A percentile compares a stretch with the other conserved stretches of the same genome.
Conservation (phyloP, 129 eudicot species). For the Pulicaria dysenterica region DNA sequence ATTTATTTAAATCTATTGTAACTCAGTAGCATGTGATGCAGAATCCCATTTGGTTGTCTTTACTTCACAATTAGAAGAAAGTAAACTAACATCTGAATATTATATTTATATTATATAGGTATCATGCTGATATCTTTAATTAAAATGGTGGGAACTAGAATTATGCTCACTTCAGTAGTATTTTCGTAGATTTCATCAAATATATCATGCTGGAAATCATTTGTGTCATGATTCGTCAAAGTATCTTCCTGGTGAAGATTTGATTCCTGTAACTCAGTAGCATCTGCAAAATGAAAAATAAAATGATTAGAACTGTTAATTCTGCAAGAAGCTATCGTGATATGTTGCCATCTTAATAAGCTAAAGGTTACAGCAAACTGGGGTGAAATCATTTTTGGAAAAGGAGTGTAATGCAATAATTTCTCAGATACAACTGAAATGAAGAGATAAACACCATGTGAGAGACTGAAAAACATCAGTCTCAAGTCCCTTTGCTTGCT, state of each 20-base stretch:
- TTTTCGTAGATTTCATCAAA: constrained; percentile 59
- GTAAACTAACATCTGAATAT: not conserved
- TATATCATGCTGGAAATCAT: constrained; percentile 55
- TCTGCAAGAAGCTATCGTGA: not conserved
- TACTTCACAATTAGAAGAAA: not conserved
- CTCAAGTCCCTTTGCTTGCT: constrained; percentile 22
- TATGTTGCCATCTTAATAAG: not conserved
- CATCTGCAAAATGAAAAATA: constrained; percentile 40
- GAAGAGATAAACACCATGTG: constrained; percentile 26
- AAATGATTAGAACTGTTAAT: not conserved
- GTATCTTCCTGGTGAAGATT: constrained; percentile 41
- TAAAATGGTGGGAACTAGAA: constrained; percentile 10
- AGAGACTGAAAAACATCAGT: constrained; percentile 21
- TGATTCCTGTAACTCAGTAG: constrained; percentile 42
- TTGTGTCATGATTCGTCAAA: constrained; percentile 40
- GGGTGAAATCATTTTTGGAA: not conserved
- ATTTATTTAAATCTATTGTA: too few species aligned
- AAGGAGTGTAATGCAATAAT: constrained; percentile 4
- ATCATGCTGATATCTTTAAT: not conserved
- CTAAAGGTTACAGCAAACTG: not conserved
- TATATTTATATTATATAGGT: not conserved
- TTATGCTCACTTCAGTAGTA: constrained; percentile 57
- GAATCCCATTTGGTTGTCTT: not conserved
- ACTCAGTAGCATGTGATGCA: not conserved
- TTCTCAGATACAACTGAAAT: not conserved